phyloP scores from a whole-genome alignment of 2,329 filamentous ascomycete genomes.

The Cytospora paraplurivora region DNA sequence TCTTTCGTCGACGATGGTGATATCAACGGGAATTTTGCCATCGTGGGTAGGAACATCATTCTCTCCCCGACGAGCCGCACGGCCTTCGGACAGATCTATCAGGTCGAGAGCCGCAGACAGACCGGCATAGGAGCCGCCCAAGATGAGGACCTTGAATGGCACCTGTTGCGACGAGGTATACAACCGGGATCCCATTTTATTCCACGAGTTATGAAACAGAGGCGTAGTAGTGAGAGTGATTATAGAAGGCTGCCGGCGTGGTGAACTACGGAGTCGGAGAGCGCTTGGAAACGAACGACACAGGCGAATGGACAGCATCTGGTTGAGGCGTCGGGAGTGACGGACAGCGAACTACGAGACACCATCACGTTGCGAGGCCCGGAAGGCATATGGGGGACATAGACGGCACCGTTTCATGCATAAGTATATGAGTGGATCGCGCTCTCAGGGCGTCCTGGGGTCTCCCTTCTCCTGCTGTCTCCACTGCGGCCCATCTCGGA shows the following conservation, averaged over 20 bases:
- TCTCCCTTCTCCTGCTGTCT: neutral
- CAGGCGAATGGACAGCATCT: neutral
- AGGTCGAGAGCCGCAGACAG: slow-evolving; percentile 68
- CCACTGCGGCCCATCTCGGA: slow-evolving; percentile 10
- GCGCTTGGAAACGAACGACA: slow-evolving; percentile 3
- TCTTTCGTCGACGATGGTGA: slow-evolving; percentile 77
- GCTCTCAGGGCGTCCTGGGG: neutral
- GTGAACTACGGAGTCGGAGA: neutral
- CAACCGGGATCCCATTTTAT: slow-evolving; percentile 23
- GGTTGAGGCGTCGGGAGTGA: neutral
- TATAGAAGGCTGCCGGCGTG: neutral
- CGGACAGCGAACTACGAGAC: neutral
- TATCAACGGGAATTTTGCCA: slow-evolving; percentile 58
- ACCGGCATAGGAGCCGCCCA: slow-evolving; percentile 74
- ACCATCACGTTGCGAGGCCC: neutral
- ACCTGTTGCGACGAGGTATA: slow-evolving; percentile 5
- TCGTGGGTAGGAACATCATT: slow-evolving; percentile 31
- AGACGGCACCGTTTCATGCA: slow-evolving; percentile 15
- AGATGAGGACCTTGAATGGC: slow-evolving; percentile 62
- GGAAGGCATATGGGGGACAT: neutral
- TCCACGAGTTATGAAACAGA: neutral
- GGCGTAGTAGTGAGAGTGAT: neutral
- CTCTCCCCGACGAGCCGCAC: slow-evolving; percentile 48
- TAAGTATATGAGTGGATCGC: neutral
- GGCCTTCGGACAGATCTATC: slow-evolving; percentile 63